phyloP scores from a whole-genome alignment of 176 grass and related monocot genomes.

The Tillandsia leiboldiana region DNA sequence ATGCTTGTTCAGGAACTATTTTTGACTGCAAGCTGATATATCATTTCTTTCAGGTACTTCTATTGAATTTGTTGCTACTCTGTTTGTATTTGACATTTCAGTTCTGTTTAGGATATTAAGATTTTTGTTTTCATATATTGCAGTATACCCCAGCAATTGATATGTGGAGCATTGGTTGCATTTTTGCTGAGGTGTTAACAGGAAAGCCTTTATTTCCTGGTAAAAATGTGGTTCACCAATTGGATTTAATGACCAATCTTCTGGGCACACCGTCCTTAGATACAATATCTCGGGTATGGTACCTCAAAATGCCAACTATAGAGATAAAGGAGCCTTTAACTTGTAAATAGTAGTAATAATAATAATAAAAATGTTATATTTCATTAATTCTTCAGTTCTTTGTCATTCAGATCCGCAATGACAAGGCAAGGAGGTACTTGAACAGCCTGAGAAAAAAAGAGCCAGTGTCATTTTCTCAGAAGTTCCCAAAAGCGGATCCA shows the following conservation, averaged over 20 bases:
- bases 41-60: slow-evolving; percentile 17
- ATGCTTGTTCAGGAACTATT: slow-evolving; percentile 28
- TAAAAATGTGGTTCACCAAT: slow-evolving; percentile 98
- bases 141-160: slow-evolving; percentile 95
- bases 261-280: slow-evolving; percentile 66
- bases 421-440: slow-evolving; percentile 85
- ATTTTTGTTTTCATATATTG: slow-evolving; percentile 26
- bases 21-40: slow-evolving; percentile 20
- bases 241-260: slow-evolving; percentile 98
- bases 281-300: slow-evolving; percentile 60
- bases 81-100: background rate
- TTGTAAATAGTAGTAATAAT: no score
- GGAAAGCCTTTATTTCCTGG: slow-evolving; percentile 98
- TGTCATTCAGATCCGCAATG: slow-evolving; percentile 60
- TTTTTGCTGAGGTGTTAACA: slow-evolving; percentile 88
- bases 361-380: no score
- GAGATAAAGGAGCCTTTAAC: no score
- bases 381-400: no score
- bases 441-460: slow-evolving; percentile 74
- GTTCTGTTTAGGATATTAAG: slow-evolving; percentile 7
- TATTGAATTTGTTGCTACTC: slow-evolving; percentile 9
- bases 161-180: slow-evolving; percentile 99
- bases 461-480: slow-evolving; percentile 61
- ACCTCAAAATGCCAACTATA: no score
- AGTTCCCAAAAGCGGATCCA: slow-evolving; percentile 85